phyloP scores from a whole-genome alignment of 2,329 filamentous ascomycete genomes.

The Alternaria dauci region DNA sequence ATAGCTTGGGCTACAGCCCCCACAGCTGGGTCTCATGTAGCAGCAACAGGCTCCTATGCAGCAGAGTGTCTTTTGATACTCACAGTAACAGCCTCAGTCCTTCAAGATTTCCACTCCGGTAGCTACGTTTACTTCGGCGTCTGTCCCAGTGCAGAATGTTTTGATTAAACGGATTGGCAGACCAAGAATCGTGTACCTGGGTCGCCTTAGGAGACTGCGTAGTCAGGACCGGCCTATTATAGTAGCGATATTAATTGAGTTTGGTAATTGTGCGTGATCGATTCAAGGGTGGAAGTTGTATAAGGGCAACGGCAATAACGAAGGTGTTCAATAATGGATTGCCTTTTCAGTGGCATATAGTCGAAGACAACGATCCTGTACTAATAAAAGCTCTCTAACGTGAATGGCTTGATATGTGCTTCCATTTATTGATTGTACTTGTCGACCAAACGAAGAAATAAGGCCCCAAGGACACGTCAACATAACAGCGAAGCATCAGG shows the following conservation, averaged over 20 bases:
- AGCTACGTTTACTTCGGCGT: not conserved
- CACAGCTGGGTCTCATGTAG: not conserved
- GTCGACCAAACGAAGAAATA: no score
- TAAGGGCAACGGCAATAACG: not conserved
- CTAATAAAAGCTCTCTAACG: no score
- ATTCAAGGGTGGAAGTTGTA: not conserved
- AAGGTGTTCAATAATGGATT: not conserved
- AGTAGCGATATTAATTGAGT: not conserved
- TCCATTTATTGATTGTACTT: no score
- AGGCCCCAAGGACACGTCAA: no score
- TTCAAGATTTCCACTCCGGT: not conserved
- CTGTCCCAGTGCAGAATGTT: not conserved
- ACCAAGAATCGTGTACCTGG: not conserved
- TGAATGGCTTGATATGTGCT: not conserved
- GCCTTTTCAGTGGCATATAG: not conserved
- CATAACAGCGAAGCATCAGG: no score
- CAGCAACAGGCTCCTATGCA: not conserved
- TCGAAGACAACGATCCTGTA: accelerated
- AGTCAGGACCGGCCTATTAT: not conserved
- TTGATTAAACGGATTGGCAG: not conserved
- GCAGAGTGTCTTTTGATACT: not conserved
- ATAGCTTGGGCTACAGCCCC: not conserved
- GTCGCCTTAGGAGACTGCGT: not conserved
- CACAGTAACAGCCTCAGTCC: not conserved
- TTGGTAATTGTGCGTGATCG: no score